These are phyloP conservation scores for Coemansia sp. DNA, from an alignment of 192 early-diverging fungal species.

Conservation along the genomic window DNA sequence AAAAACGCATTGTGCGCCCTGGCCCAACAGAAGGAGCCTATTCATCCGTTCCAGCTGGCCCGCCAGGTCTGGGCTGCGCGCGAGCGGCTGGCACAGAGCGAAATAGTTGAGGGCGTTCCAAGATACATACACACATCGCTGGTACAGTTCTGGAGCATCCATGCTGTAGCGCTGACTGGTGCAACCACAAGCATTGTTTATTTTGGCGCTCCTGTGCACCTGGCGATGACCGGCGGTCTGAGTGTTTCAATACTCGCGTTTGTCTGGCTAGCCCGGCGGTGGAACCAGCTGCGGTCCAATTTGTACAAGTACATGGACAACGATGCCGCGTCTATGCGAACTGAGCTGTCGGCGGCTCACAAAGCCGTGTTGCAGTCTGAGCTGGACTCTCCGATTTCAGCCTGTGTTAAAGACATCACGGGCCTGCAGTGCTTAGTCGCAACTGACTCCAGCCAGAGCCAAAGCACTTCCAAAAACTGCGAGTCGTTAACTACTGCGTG, in stretches of 20 bases:
- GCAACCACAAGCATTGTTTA: conserved; percentile 3
- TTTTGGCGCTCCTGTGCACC: conserved; percentile 12
- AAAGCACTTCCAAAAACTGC: neutral
- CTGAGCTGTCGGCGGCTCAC: conserved; percentile 14
- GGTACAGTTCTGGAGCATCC: conserved; percentile 39
- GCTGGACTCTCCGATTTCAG: conserved; percentile 21
- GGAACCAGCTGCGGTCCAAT: conserved; percentile 20
- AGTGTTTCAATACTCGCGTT: conserved; percentile 22
- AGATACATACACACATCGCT: conserved; percentile 39
- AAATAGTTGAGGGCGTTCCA: conserved; percentile 24
- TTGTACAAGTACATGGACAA: conserved; percentile 26
- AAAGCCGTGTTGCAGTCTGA: conserved; percentile 12
- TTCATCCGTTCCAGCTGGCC: conserved; percentile 29
- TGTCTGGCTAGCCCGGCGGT: conserved; percentile 38
- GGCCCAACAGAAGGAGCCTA: conserved; percentile 20
- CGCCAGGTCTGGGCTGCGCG: conserved; percentile 37
- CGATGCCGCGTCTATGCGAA: conserved; percentile 14
- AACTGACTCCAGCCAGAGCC: neutral
- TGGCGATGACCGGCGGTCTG: conserved; percentile 20
- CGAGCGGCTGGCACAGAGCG: conserved; percentile 16
- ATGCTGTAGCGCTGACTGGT: conserved; percentile 20
- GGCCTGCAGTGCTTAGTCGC: conserved; percentile 5
- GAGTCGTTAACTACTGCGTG: conserved; percentile 16
- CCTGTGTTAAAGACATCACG: conserved; percentile 7
- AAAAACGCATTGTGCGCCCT: conserved; percentile 21